A percentile compares a stretch with the other conserved stretches of the same genome.
Evolutionary conservation across 108 stramenopile species (phyloP).

Genomic region (Skeletonema potamos): DNA sequence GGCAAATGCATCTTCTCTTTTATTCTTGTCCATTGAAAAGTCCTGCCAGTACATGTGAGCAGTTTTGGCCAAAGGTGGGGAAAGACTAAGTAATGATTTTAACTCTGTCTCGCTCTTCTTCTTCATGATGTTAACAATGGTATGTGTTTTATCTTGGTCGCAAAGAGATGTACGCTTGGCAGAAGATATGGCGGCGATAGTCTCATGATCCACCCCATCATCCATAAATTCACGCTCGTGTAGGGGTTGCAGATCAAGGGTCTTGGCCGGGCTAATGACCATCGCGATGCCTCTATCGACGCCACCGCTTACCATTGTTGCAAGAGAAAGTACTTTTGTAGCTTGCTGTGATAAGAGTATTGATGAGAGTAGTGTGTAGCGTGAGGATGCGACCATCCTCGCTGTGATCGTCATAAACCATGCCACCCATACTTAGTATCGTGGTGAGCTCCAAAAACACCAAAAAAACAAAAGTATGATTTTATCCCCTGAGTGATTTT

Average conservation of each 20-base stretch:
- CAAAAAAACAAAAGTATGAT: too few relatives aligned
- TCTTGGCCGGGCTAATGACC: conserved; percentile 72
- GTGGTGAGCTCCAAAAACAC: too few relatives aligned
- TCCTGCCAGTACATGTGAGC: conserved; percentile 40
- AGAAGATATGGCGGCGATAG: not conserved
- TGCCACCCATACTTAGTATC: too few relatives aligned
- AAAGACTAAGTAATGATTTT: conserved; percentile 54
- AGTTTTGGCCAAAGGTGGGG: conserved; percentile 39
- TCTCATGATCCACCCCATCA: not conserved
- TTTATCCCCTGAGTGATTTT: too few relatives aligned
- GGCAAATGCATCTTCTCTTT: conserved; percentile 28
- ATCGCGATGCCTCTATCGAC: conserved; percentile 25
- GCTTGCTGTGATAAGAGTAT: not conserved
- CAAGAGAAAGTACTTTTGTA: not conserved
- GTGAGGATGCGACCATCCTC: too few relatives aligned
- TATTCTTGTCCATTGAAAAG: conserved; percentile 7
- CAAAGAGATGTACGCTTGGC: conserved; percentile 26
- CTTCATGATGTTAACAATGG: conserved; percentile 45
- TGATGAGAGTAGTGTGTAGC: not conserved
- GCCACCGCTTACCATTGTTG: not conserved
- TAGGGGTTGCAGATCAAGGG: conserved; percentile 49
- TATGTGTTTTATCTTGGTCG: conserved; percentile 21
- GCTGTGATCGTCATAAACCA: too few relatives aligned
- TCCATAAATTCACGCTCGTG: not conserved
- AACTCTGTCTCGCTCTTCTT: conserved; percentile 37